Conservation (phyloP, 208 protist species). For the Perkinsela sp. region DNA sequence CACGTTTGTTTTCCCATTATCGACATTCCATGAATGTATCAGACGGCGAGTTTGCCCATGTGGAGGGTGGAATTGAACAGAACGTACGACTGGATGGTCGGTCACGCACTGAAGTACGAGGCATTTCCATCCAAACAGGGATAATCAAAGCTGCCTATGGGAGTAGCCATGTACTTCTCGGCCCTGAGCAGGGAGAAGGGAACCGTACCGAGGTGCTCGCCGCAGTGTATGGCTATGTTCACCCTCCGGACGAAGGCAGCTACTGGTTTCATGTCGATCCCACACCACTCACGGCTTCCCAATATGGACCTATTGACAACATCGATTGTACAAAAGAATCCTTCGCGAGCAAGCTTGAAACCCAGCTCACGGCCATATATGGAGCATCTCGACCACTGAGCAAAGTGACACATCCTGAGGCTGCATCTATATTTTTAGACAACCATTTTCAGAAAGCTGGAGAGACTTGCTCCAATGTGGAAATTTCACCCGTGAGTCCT, state of each 20-base stretch:
- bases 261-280: neutral
- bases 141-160: neutral
- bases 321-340: neutral
- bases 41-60: neutral
- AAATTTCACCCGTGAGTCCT: neutral
- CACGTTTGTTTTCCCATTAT: no score
- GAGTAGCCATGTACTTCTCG: neutral
- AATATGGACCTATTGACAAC: neutral
- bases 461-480: neutral
- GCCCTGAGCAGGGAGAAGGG: neutral
- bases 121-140: neutral
- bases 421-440: neutral
- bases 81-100: neutral
- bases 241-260: neutral
- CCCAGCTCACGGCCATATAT: neutral
- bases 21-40: neutral
- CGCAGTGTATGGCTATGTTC: neutral
- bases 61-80: neutral
- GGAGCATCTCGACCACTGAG: neutral
- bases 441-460: neutral
- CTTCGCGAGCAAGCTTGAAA: neutral
- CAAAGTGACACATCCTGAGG: neutral
- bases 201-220: neutral
- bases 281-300: neutral
- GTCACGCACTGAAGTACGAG: neutral